These are phyloP conservation scores for Knoxia roxburghii DNA, from an alignment of 257 asterid genomes.

Conservation along the genomic window DNA sequence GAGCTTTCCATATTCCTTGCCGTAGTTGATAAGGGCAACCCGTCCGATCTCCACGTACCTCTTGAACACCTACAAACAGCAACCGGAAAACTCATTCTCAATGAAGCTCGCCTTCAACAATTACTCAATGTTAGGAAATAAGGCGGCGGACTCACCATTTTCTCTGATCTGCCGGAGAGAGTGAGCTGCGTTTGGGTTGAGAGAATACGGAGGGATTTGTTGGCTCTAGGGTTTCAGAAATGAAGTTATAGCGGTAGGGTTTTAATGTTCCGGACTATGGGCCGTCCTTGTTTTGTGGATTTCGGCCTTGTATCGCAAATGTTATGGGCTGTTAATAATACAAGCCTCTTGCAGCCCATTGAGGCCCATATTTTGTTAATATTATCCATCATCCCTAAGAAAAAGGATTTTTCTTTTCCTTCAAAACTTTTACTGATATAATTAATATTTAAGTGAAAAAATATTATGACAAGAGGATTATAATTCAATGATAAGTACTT, in stretches of 20 bases:
- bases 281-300: background rate
- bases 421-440: too few species aligned
- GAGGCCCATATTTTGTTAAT: too few species aligned
- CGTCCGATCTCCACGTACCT: slow-evolving; percentile 93
- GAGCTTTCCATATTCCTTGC: slow-evolving; percentile 78
- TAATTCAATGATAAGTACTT: too few species aligned
- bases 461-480: too few species aligned
- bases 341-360: too few species aligned
- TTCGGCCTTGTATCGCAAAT: background rate
- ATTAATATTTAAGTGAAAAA: too few species aligned
- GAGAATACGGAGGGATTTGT: background rate
- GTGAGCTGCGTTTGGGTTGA: background rate
- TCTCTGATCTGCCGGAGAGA: slow-evolving; percentile 2
- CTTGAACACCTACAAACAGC: slow-evolving; percentile 68
- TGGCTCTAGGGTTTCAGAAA: slow-evolving; percentile 6
- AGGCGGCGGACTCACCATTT: slow-evolving; percentile 14
- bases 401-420: too few species aligned
- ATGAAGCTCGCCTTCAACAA: background rate
- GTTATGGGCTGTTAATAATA: slow-evolving; percentile 5
- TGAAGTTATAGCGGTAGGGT: slow-evolving; percentile 7
- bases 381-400: too few species aligned
- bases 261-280: background rate
- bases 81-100: background rate
- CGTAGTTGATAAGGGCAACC: slow-evolving; percentile 84
- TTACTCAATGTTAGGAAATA: background rate